Evolutionary conservation across 108 stramenopile genomes (phyloP).

Genomic region (Skeletonema potamos): DNA sequence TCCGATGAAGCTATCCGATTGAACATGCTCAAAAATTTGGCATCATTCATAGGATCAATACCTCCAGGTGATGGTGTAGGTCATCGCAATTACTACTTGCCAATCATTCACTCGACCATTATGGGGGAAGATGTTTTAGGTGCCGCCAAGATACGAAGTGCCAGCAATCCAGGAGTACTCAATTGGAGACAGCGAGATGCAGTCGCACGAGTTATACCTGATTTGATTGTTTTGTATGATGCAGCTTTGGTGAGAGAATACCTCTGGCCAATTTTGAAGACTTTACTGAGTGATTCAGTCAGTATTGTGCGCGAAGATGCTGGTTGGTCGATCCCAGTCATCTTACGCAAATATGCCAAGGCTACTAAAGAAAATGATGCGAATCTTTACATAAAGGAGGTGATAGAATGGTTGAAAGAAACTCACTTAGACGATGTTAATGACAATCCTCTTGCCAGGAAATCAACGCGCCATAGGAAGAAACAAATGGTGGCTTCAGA

Average conservation of each 20-base stretch:
- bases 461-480: conserved; percentile 11
- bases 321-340: conserved; percentile 73
- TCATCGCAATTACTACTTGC: conserved; percentile 65
- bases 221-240: conserved; percentile 66
- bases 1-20: conserved; percentile 93
- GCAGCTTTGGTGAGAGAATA: conserved; percentile 53
- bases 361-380: conserved; percentile 24
- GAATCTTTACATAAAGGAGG: conserved; percentile 48
- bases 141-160: conserved; percentile 64
- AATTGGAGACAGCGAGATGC: conserved; percentile 95
- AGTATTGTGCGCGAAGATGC: conserved; percentile 80
- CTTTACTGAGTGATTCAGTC: conserved; percentile 74
- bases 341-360: conserved; percentile 54
- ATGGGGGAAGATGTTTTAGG: conserved; percentile 76
- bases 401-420: conserved; percentile 69
- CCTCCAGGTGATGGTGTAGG: conserved; percentile 37
- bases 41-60: conserved; percentile 72
- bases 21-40: conserved; percentile 84
- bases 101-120: conserved; percentile 75
- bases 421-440: conserved; percentile 49
- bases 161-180: conserved; percentile 78
- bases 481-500: conserved; percentile 49
- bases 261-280: conserved; percentile 78
- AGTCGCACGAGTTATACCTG: conserved; percentile 84
- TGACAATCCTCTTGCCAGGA: not conserved